Base-by-base conservation (phyloP, 2,329 filamentous ascomycete genomes). In the Penicillium digitatum region DNA sequence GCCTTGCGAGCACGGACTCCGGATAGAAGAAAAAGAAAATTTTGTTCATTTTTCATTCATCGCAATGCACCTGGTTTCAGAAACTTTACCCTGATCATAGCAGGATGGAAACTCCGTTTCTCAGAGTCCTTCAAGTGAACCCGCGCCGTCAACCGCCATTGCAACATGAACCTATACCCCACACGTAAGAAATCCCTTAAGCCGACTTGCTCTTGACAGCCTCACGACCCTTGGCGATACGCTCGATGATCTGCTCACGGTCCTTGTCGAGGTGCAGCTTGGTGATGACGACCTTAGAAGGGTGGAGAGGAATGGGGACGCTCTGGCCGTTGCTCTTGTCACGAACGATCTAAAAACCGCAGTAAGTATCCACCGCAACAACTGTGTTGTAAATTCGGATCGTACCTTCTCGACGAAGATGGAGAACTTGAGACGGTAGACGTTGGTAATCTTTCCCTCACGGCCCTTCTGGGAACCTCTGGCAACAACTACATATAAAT, bases 301-400 rank as follows among this genome's bases (percentile, higher is more conserved):
- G 88, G 81, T 93, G 89, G 80, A 99, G 87, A 78, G 90, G 90
- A 75, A 97, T 84, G 64, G 93, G 93, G 55, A 97, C 92, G 76
- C 86, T 89, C 84, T 96, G 92, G 81, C 94, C 93, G 78, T 91
- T 94, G 78, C 86, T 88, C 88, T 99, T 99, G 80, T 99, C 94
- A 76, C 92, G 90, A 79, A 87, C 87, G 77, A 99, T 50, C 48
- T 50, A 43, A 44, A 44, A 50, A 43, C 16, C 20, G 38, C 18
- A 31, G 48, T 50, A 50, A 50, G 48, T 34, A 50, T 50, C 48
- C 16, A 43, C 48, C 22, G 20, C 20, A 26, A 18, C 3, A 10
- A 44, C 7, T 20, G 20, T 22, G 3, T 31, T 24, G 26, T 44
- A 5, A 10, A 43, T 44, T 50, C 20, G 22, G 44, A 22, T 50